phyloP scores from a whole-genome alignment of 345 rosid genomes.

The Carallia pectinifolia region DNA sequence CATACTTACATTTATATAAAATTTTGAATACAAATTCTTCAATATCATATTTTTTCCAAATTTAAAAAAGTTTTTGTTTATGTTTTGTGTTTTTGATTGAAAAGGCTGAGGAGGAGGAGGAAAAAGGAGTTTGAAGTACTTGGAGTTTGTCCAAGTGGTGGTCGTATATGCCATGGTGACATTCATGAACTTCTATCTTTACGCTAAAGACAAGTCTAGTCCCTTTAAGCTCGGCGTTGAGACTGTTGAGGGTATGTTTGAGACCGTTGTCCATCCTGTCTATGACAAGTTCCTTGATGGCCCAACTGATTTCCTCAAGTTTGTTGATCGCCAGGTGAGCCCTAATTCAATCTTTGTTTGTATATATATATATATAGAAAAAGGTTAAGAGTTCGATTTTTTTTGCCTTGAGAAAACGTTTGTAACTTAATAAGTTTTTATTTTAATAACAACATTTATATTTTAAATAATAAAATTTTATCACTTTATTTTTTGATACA shows the following conservation, averaged over 20 bases:
- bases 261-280: constrained; percentile 75
- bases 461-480: no score
- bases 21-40: no score
- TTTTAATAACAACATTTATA: no score
- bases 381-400: no score
- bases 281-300: constrained; percentile 61
- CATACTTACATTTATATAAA: no score
- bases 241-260: constrained; percentile 76
- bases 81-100: neutral
- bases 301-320: constrained; percentile 64
- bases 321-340: constrained; percentile 74
- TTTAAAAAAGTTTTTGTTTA: neutral
- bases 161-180: constrained; percentile 52
- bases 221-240: constrained; percentile 83
- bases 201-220: constrained; percentile 78
- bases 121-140: constrained; percentile 55
- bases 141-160: constrained; percentile 80
- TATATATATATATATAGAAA: no score
- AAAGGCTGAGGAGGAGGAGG: constrained; percentile 28
- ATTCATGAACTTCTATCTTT: constrained; percentile 51
- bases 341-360: neutral
- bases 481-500: no score
- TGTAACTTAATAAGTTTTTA: no score
- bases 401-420: no score
- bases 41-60: no score